phyloP scores from a whole-genome alignment of 495 filamentous ascomycete species.

The Aspergillus avenaceus region DNA sequence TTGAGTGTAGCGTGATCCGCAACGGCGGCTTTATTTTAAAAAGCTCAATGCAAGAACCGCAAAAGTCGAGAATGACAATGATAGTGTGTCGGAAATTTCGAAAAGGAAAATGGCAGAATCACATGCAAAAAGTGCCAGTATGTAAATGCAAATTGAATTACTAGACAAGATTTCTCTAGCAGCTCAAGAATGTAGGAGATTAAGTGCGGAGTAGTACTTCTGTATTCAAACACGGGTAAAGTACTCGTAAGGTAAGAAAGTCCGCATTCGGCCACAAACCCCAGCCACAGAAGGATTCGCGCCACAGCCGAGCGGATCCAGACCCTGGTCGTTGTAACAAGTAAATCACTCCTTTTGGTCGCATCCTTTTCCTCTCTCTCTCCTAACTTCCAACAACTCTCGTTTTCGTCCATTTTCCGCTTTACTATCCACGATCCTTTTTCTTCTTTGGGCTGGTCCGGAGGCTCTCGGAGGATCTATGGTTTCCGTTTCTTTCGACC shows the following conservation, averaged over 20 bases:
- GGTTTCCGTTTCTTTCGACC: constrained; percentile 23
- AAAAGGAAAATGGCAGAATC: too few species aligned
- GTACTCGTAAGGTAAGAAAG: background rate
- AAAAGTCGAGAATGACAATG: too few species aligned
- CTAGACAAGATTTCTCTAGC: too few species aligned
- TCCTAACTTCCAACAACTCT: constrained; percentile 11
- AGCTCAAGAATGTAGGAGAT: too few species aligned
- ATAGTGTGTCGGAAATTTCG: too few species aligned
- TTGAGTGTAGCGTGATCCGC: background rate
- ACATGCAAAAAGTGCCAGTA: too few species aligned
- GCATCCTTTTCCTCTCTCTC: constrained; percentile 18
- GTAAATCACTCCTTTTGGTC: constrained; percentile 13
- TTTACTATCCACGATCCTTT: constrained; percentile 1
- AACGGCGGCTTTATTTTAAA: background rate
- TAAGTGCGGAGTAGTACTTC: too few species aligned
- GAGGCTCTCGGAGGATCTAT: constrained; percentile 28
- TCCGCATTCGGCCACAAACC: background rate
- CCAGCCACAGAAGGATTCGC: constrained; percentile 8
- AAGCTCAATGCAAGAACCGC: background rate
- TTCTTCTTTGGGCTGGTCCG: constrained; percentile 20
- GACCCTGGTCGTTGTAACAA: constrained; percentile 6
- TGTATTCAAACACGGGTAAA: too few species aligned
- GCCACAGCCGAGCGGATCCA: constrained; percentile 15
- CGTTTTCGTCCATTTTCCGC: background rate
- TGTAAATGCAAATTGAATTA: too few species aligned